A percentile compares a stretch with the other conserved stretches of the same genome.
Evolutionary conservation across 495 filamentous ascomycete genomes (phyloP).

Genomic region (Monascus purpureus): DNA sequence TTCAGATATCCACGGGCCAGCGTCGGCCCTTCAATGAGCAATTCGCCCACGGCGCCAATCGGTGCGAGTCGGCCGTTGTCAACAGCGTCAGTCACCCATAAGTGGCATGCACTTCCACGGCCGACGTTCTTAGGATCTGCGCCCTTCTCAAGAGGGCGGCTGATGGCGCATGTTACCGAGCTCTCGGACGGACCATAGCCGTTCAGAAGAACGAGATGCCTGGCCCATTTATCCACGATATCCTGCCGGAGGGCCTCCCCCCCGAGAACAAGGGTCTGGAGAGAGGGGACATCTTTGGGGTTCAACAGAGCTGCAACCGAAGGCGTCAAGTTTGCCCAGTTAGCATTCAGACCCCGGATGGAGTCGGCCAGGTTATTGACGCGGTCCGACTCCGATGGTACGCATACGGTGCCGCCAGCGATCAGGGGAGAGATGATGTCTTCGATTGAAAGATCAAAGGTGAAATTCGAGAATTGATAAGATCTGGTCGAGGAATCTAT

Average conservation of each 20-base stretch:
- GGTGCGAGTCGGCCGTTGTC: slow-evolving; percentile 30
- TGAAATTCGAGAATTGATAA: slow-evolving; percentile 32
- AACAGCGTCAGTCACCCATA: slow-evolving; percentile 36
- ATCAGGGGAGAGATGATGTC: slow-evolving; percentile 31
- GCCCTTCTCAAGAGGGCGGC: slow-evolving; percentile 22
- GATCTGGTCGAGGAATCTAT: no score
- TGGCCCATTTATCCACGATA: slow-evolving; percentile 8
- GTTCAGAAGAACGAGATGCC: slow-evolving; percentile 4
- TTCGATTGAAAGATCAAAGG: slow-evolving; percentile 34
- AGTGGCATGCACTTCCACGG: slow-evolving; percentile 20
- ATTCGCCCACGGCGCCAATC: slow-evolving; percentile 37
- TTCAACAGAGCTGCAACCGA: slow-evolving; percentile 34
- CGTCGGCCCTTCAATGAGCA: slow-evolving; percentile 39
- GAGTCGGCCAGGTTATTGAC: slow-evolving; percentile 32
- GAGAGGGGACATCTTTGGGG: slow-evolving; percentile 27
- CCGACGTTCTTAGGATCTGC: slow-evolving; percentile 26
- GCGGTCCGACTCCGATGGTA: slow-evolving; percentile 36
- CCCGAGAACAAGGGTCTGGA: slow-evolving; percentile 33
- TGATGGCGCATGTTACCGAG: slow-evolving; percentile 26
- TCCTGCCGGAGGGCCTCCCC: slow-evolving; percentile 35
- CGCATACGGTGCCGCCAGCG: slow-evolving; percentile 35
- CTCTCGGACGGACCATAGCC: slow-evolving; percentile 15
- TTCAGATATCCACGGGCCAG: slow-evolving; percentile 39
- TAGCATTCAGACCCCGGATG: slow-evolving; percentile 29
- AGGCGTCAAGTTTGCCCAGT: slow-evolving; percentile 35